phyloP scores from a whole-genome alignment of 495 filamentous ascomycete species.

The Chaetomidium leptoderma region DNA sequence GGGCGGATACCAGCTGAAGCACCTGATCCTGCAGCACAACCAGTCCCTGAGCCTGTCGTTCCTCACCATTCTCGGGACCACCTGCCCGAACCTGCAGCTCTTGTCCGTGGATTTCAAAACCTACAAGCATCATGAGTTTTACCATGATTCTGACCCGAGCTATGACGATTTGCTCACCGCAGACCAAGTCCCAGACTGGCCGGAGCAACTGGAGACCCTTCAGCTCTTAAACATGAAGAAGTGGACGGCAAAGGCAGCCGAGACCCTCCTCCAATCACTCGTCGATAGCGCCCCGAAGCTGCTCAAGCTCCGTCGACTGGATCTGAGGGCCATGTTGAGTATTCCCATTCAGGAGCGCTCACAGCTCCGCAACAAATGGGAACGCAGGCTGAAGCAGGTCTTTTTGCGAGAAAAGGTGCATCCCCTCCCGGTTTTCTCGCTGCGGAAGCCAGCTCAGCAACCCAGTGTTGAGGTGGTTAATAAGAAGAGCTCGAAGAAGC shows the following conservation, averaged over 20 bases:
- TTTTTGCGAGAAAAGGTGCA: slow-evolving; percentile 56
- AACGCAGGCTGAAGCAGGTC: slow-evolving; percentile 54
- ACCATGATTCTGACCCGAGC: slow-evolving; percentile 62
- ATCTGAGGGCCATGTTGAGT: slow-evolving; percentile 66
- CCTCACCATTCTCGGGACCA: slow-evolving; percentile 52
- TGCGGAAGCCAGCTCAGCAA: slow-evolving; percentile 24
- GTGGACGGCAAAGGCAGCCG: slow-evolving; percentile 58
- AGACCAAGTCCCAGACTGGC: slow-evolving; percentile 69
- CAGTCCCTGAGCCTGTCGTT: slow-evolving; percentile 70
- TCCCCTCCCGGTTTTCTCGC: slow-evolving; percentile 41
- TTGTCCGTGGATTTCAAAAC: slow-evolving; percentile 72
- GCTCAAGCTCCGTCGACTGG: slow-evolving; percentile 58
- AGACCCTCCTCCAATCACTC: slow-evolving; percentile 71
- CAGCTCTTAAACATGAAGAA: slow-evolving; percentile 71
- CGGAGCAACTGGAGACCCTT: slow-evolving; percentile 58
- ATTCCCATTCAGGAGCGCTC: slow-evolving; percentile 76
- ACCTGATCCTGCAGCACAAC: slow-evolving; percentile 70
- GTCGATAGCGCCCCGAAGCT: slow-evolving; percentile 62
- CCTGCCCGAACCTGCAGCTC: slow-evolving; percentile 63
- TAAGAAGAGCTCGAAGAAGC: not conserved
- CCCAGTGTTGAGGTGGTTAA: not conserved
- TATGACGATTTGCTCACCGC: slow-evolving; percentile 59
- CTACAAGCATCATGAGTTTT: slow-evolving; percentile 49
- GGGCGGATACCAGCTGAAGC: slow-evolving; percentile 57
- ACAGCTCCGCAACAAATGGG: slow-evolving; percentile 68